A percentile compares a stretch with the other conserved stretches of the same genome.
These are phyloP conservation scores for Erythrophleum ivorense DNA, from an alignment of 331 rosid species.

Conservation along the genomic window DNA sequence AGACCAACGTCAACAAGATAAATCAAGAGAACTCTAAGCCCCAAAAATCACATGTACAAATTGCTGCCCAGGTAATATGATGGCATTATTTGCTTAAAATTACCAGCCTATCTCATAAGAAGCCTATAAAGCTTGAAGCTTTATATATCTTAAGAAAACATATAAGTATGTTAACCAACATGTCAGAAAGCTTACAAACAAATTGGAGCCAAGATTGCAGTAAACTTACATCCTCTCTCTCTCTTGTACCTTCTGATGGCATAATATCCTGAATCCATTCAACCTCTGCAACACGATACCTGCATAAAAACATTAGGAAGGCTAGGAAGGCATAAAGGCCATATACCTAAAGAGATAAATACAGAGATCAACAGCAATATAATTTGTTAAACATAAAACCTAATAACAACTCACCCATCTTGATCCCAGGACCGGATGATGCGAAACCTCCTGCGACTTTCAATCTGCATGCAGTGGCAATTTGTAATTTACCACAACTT, in stretches of 20 bases:
- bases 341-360: conserved; percentile 21
- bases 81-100: conserved; percentile 9
- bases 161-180: conserved; percentile 4
- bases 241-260: conserved; percentile 75
- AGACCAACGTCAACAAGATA: conserved; percentile 20
- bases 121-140: conserved; percentile 24
- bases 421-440: conserved; percentile 84
- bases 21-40: conserved; percentile 1
- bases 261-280: conserved; percentile 81
- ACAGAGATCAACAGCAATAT: conserved; percentile 1
- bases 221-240: conserved; percentile 69
- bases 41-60: conserved; percentile 8
- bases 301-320: conserved; percentile 48
- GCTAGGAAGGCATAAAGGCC: conserved; percentile 33
- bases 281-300: conserved; percentile 94
- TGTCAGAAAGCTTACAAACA: conserved; percentile 19
- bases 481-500: conserved; percentile 9
- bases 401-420: conserved; percentile 77
- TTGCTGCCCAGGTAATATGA: conserved; percentile 17
- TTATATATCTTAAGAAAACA: conserved; percentile 1
- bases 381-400: conserved; percentile 29
- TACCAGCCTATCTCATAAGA: conserved; percentile 24
- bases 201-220: conserved; percentile 35
- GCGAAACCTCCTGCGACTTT: conserved; percentile 84
- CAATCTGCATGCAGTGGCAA: conserved; percentile 65